Percentiles rank a stretch among this genome's conserved stretches.
phyloP scores from a whole-genome alignment of 2,329 filamentous ascomycete species.

The Talaromyces amestolkiae region DNA sequence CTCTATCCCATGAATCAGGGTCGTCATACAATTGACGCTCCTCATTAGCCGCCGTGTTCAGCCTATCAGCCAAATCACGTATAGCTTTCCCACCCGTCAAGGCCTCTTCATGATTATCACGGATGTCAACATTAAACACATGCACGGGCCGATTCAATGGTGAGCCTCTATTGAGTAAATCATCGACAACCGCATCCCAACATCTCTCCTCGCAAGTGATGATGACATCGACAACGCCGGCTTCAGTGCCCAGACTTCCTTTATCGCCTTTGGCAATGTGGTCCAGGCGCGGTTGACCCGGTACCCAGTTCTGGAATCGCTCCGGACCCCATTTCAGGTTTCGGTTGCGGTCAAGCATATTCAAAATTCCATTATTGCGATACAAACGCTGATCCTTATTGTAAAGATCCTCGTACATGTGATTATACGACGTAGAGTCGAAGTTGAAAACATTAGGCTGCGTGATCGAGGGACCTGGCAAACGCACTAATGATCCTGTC shows the following conservation, averaged over 20 bases:
- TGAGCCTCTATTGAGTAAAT: constrained; percentile 79
- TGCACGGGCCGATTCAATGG: constrained; percentile 91
- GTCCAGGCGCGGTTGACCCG: constrained; percentile 78
- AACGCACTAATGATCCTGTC: constrained; percentile 87
- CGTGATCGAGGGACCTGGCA: constrained; percentile 85
- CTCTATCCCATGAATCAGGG: constrained; percentile 65
- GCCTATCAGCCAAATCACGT: constrained; percentile 78
- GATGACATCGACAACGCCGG: constrained; percentile 86
- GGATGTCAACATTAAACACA: constrained; percentile 97
- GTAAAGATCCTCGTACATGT: constrained; percentile 89
- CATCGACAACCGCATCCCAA: constrained; percentile 96
- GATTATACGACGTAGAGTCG: constrained; percentile 92
- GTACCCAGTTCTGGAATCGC: constrained; percentile 95
- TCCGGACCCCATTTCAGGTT: constrained; percentile 93
- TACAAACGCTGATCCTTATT: constrained; percentile 85
- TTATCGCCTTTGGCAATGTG: constrained; percentile 67
- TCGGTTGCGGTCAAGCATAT: constrained; percentile 92
- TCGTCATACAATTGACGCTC: constrained; percentile 71
- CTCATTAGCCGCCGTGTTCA: constrained; percentile 76
- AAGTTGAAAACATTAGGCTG: constrained; percentile 98
- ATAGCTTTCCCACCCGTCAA: constrained; percentile 87
- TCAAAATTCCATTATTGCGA: constrained; percentile 84
- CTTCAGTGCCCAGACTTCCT: constrained; percentile 77
- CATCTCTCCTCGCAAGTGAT: constrained; percentile 97
- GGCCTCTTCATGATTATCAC: constrained; percentile 96